Conservation (phyloP, 2,329 filamentous ascomycete species). For the Venturia effusa region DNA sequence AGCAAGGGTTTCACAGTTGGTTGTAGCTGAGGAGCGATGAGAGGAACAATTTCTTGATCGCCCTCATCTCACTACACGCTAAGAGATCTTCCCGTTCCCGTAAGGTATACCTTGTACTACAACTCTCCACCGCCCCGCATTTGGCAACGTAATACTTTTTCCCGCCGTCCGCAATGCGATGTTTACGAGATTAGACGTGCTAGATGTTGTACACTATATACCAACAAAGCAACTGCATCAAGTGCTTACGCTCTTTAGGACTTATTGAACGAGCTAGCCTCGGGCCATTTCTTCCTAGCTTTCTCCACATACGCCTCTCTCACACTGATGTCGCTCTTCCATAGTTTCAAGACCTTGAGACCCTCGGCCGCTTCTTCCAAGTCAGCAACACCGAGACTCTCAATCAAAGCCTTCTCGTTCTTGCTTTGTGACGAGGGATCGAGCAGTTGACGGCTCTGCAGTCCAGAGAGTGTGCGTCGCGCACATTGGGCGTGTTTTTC, state of each 20-base stretch:
- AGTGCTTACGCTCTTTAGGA: background rate
- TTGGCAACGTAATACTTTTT: background rate
- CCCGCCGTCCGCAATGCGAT: background rate
- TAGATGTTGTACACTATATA: background rate
- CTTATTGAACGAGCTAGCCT: constrained; percentile 24
- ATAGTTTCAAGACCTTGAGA: constrained; percentile 39
- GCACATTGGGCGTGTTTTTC: constrained; percentile 51
- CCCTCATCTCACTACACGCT: background rate
- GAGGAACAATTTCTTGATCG: background rate
- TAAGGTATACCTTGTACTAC: too few species aligned
- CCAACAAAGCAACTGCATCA: background rate
- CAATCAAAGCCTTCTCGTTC: constrained; percentile 52
- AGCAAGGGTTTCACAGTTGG: background rate
- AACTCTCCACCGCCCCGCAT: background rate
- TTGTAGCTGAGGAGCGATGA: background rate
- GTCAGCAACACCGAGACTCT: constrained; percentile 41
- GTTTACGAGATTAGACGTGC: background rate
- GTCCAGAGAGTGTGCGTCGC: constrained; percentile 51
- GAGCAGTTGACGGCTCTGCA: constrained; percentile 49
- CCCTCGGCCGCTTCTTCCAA: constrained; percentile 47
- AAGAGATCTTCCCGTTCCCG: background rate
- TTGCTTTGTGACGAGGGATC: constrained; percentile 44
- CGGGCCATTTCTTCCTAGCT: constrained; percentile 28
- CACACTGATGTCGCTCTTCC: constrained; percentile 38
- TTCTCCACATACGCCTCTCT: constrained; percentile 38